Base-by-base conservation (phyloP, 1,284 basidiomycete genomes). In the Austropuccinia psidii region DNA sequence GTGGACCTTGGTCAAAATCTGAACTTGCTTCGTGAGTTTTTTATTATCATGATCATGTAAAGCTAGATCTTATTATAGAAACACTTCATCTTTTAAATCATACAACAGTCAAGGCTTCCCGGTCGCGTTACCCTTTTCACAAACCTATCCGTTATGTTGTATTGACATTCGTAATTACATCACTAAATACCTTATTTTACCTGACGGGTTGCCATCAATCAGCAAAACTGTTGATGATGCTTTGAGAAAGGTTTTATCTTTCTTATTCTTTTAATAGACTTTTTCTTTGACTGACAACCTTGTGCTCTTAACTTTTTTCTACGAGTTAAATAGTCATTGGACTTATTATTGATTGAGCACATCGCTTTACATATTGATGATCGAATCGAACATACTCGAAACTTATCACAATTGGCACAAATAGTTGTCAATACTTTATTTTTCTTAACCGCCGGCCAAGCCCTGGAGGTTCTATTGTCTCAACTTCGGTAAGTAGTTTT, bases 151-250 rank as follows among this genome's bases (percentile, higher is more conserved):
- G 76, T 84, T 93, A 55, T 96, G 92, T 79, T 98, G 95, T 80
- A 90, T 93, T 84, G 91, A 97, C 87, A 93, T 98, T 75, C 88
- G 93, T 43, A 87, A 86, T 61, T 96, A 96, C 78, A 91, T 97
- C 33, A 90, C 95, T 77, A 92, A 93, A 78, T 98, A 98, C 83
- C 97, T 98, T 81, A 88, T 91, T 45, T 99, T 98, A 80, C 88
- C 93, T 0, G 95, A 98, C 77, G 95, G 94, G 1, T 90, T 96
- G 9, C 88, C 89, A 0, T 90, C 95, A 79, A 89, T 93, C 75
- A 90, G 93, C 79, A 85, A 90, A 47, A 91, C 95, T 79, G 91
- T 96, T 31, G 95, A 98, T 79, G 91, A 93, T 75, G 85, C 97
- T 13, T 81, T 98, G 61, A 89, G 89, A 81, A 93, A 89, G 84